A percentile compares a stretch with the other conserved stretches of the same genome.
Conservation (phyloP, 805 yeast species). For the Candida maltosa region DNA sequence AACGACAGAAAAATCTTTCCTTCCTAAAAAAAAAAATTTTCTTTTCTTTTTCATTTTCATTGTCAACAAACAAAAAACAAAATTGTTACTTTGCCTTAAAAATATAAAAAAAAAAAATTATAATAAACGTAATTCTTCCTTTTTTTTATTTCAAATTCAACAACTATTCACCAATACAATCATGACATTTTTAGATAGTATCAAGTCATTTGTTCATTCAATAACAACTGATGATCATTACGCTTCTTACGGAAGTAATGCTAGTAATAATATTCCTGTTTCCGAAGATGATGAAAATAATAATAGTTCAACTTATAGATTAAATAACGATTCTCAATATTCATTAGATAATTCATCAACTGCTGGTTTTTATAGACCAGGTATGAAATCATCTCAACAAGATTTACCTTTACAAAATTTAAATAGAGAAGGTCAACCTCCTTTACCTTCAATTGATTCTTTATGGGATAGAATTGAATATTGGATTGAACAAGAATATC, state of each 20-base stretch:
- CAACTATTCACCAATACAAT: no score
- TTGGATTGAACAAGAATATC: conserved; percentile 45
- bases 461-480: conserved; percentile 41
- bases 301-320: conserved; percentile 26
- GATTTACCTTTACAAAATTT: conserved; percentile 44
- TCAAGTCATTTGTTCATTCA: conserved; percentile 43
- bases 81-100: no score
- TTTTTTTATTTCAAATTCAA: background rate
- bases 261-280: conserved; percentile 13
- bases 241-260: conserved; percentile 48
- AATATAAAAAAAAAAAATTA: no score
- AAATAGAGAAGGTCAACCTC: conserved; percentile 47
- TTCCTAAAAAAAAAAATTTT: no score
- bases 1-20: no score
- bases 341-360: conserved; percentile 17
- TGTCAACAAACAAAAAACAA: no score
- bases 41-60: no score
- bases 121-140: no score
- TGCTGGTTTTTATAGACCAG: conserved; percentile 30
- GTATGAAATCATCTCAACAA: conserved; percentile 43
- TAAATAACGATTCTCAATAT: conserved; percentile 33
- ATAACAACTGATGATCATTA: conserved; percentile 59
- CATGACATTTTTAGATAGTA: conserved; percentile 37
- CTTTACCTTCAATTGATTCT: conserved; percentile 43
- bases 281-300: conserved; percentile 7